Evolutionary conservation across 2,329 filamentous ascomycete genomes (phyloP), one percentile per base, ranked within the genome.

Genomic region (Curvularia lunata): DNA sequence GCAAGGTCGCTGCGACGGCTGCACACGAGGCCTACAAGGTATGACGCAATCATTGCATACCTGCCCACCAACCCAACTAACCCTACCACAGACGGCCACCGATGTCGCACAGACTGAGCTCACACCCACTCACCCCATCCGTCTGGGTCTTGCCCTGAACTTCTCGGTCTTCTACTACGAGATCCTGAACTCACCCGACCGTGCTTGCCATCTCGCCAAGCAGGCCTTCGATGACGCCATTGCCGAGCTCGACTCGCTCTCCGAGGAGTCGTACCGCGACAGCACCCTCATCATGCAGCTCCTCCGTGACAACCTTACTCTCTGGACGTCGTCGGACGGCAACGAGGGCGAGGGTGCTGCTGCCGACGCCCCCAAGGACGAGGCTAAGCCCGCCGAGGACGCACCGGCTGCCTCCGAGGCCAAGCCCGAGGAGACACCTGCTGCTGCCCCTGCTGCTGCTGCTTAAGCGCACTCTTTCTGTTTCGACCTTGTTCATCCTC

Each of bases 121-220:
- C 72, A 94, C 94, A 64, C 94, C 94, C 64, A 98, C 95, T 62
- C 94, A 98, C 86, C 94, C 94, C 74, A 98, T 98, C 84, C 93
- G 94, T 76, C 91, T 98, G 68, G 94, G 94, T 80, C 90, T 98
- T 75, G 94, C 94, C 70, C 88, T 98, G 72, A 98, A 97, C 90
- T 97, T 98, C 88, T 97, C 93, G 66, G 94, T 97, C 75, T 97
- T 97, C 86, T 97, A 97, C 88, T 97, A 97, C 82, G 95, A 97
- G 87, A 97, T 97, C 79, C 85, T 97, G 78, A 98, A 97, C 89
- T 96, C 93, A 34, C 94, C 93, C 75, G 93, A 97, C 82, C 92
- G 91, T 78, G 94, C 94, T 77, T 98, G 94, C 88, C 94, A 98
- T 80, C 88, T 98, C 69, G 94, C 94, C 82, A 98, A 98, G 88